Evolutionary conservation across 129 eudicot species (phyloP).

Genomic region (Erigeron canadensis): DNA sequence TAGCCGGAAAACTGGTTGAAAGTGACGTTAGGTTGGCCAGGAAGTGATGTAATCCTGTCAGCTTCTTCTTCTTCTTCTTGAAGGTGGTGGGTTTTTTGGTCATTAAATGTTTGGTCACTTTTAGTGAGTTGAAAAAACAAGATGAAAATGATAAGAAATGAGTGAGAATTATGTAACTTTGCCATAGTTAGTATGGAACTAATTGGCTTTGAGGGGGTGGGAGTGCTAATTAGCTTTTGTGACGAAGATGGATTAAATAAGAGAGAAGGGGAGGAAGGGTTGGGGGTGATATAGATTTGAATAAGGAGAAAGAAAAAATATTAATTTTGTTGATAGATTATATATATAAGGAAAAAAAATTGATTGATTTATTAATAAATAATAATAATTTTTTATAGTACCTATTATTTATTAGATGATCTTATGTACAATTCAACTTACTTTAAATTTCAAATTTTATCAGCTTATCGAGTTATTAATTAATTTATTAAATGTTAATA

Average conservation of each 20-base stretch:
- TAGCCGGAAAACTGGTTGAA: conserved; percentile 92
- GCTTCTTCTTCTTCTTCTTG: conserved; percentile 34
- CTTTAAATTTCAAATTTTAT: too few relatives aligned
- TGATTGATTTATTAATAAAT: too few relatives aligned
- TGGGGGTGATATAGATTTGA: background rate
- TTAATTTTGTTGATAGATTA: background rate
- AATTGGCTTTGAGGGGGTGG: background rate
- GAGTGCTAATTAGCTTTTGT: conserved; percentile 23
- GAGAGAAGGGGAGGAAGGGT: conserved; percentile 28
- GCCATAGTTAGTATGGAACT: conserved; percentile 36
- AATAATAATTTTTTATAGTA: too few relatives aligned
- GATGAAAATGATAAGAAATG: conserved; percentile 27
- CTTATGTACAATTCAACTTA: too few relatives aligned
- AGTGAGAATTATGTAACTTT: conserved; percentile 29
- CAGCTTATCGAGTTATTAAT: too few relatives aligned
- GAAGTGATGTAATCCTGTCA: conserved; percentile 68
- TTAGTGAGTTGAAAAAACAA: conserved; percentile 24
- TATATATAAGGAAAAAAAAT: background rate
- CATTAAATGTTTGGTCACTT: background rate
- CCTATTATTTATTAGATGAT: too few relatives aligned
- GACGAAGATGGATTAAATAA: conserved; percentile 50
- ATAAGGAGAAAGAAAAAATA: background rate
- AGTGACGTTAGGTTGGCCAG: conserved; percentile 84
- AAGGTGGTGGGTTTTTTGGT: conserved; percentile 10
- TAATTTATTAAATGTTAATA: too few relatives aligned